These are phyloP conservation scores for Xylaria sp. DNA, from an alignment of 2,329 filamentous ascomycete species.

Conservation along the genomic window DNA sequence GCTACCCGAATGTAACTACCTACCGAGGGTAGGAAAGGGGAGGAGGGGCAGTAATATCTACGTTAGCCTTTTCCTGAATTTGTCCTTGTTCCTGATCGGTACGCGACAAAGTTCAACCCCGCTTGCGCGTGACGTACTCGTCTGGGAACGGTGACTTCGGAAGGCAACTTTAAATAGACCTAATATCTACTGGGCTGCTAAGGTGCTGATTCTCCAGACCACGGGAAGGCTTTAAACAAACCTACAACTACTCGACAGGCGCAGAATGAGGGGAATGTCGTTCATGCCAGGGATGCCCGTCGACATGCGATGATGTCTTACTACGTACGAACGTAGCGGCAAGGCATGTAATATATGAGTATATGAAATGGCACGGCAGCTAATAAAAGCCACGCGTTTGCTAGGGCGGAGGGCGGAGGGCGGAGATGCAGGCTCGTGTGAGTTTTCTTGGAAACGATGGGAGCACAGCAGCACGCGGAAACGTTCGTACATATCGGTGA, in stretches of 20 bases:
- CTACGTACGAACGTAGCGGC: too few relatives aligned
- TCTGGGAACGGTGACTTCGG: not conserved
- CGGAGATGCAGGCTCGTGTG: constrained; percentile 1
- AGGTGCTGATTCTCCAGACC: too few relatives aligned
- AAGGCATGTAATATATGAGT: constrained; percentile 1
- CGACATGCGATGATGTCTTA: not conserved
- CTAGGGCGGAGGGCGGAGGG: too few relatives aligned
- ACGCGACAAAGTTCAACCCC: not conserved
- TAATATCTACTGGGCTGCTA: too few relatives aligned
- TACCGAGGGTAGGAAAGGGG: too few relatives aligned
- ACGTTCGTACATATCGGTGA: constrained; percentile 8
- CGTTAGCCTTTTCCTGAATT: not conserved
- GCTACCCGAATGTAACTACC: too few relatives aligned
- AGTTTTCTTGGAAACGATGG: constrained; percentile 1
- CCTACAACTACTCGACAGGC: not conserved
- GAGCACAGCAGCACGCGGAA: constrained; percentile 5
- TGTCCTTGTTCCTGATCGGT: not conserved
- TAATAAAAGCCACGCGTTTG: constrained; percentile 4
- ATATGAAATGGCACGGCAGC: not conserved
- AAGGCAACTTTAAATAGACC: not conserved
- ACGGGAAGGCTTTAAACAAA: too few relatives aligned
- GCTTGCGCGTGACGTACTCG: not conserved
- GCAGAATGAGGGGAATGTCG: not conserved
- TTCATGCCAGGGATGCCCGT: not conserved
- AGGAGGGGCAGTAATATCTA: too few relatives aligned